Evolutionary conservation across 108 stramenopile genomes (phyloP).

Genomic region (Cyclostephanos tholiformis): DNA sequence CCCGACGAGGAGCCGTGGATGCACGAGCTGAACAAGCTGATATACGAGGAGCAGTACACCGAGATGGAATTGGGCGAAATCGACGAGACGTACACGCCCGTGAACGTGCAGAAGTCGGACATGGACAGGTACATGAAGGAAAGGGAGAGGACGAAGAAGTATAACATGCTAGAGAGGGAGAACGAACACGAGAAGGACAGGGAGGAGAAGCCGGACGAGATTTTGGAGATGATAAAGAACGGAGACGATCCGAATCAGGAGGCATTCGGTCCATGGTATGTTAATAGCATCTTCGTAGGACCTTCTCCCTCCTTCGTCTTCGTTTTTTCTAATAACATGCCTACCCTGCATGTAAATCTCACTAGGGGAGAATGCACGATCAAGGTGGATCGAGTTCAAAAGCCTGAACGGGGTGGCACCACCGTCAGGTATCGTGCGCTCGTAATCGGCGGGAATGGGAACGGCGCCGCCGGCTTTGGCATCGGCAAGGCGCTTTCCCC

Average conservation of each 20-base stretch:
- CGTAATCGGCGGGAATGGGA: constrained; percentile 90
- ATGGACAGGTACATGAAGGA: constrained; percentile 46
- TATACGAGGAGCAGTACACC: constrained; percentile 43
- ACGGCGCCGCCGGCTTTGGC: constrained; percentile 96
- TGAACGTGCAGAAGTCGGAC: constrained; percentile 39
- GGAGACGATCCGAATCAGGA: constrained; percentile 54
- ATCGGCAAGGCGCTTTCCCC: constrained; percentile 91
- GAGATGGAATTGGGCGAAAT: constrained; percentile 46
- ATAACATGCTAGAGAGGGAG: constrained; percentile 32
- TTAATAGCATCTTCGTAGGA: neutral
- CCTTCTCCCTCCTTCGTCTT: neutral
- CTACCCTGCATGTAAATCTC: neutral
- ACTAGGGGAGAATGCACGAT: constrained; percentile 80
- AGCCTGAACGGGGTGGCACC: constrained; percentile 92
- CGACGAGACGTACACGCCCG: constrained; percentile 34
- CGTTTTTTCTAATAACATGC: neutral
- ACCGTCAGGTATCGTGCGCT: constrained; percentile 90
- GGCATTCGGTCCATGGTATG: constrained; percentile 52
- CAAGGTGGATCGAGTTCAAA: constrained; percentile 82
- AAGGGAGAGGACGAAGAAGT: constrained; percentile 33
- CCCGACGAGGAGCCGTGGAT: constrained; percentile 47
- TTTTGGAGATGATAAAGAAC: constrained; percentile 52
- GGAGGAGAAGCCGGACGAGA: constrained; percentile 52
- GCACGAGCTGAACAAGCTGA: constrained; percentile 39
- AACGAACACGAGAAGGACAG: constrained; percentile 43